Evolutionary conservation across 2,329 filamentous ascomycete species (phyloP), one percentile per base, ranked within the genome.

Genomic region (Magnaporthiopsis poae): DNA sequence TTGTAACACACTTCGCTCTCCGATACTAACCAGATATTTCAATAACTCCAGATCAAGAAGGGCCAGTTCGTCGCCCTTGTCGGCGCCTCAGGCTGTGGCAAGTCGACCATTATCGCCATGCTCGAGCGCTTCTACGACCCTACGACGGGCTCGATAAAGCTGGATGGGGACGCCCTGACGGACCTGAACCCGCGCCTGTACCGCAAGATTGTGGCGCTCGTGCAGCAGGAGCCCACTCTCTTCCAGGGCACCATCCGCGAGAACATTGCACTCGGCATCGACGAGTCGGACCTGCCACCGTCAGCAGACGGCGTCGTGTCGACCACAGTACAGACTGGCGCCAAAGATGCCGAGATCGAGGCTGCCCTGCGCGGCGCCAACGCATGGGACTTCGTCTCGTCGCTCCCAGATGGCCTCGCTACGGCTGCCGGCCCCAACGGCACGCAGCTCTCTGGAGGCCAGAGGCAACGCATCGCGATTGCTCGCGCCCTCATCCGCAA

Each of bases 401-500:
- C 61, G 31, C 31, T 63, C 11, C 31, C 61, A 5, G 91, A 96
- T 2, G 92, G 91, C 21, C 92, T 96, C 79, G 85, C 88, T 72
- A 96, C 93, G 0, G 74, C 93, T 2, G 92, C 96, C 36, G 94
- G 95, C 35, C 90, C 85, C 75, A 96, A 96, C 79, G 95, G 94
- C 61, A 84, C 87, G 18, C 85, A 97, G 74, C 80, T 96, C 21
- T 93, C 89, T 1, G 94, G 95, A 66, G 95, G 94, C 0, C 95
- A 98, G 77, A 96, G 96, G 75, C 94, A 98, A 77, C 90, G 95
- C 68, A 88, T 98, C 52, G 94, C 92, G 64, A 97, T 98, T 74
- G 94, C 95, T 3, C 88, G 94, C 5, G 95, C 94, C 0, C 81
- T 98, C 15, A 87, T 98, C 60, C 89, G 94, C n/a, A 87, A 96